Conservation (phyloP, 768 basidiomycete genomes). For the Kwoniella dejecticola region DNA sequence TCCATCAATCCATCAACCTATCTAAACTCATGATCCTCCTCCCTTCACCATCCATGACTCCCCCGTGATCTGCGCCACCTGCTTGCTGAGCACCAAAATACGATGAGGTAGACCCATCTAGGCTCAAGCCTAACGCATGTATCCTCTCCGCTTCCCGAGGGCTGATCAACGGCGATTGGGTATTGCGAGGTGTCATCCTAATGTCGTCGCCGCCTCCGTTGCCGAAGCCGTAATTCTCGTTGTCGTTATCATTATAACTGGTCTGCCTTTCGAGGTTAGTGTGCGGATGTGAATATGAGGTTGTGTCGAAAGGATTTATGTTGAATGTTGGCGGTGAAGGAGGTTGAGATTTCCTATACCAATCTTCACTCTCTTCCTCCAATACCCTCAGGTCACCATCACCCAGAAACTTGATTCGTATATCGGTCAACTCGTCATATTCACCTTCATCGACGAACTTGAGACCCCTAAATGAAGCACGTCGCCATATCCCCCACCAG, state of each 20-base stretch:
- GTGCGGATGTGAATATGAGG: too few species aligned
- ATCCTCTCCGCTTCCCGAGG: not conserved
- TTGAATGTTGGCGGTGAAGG: slow-evolving; percentile 15
- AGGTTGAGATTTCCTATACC: slow-evolving; percentile 11
- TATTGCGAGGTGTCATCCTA: slow-evolving; percentile 16
- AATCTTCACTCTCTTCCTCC: slow-evolving; percentile 34
- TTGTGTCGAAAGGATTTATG: not conserved
- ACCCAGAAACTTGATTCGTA: slow-evolving; percentile 25
- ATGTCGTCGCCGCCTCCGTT: too few species aligned
- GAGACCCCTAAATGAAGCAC: slow-evolving; percentile 11
- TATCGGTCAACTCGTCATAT: slow-evolving; percentile 17
- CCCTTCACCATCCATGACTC: slow-evolving; percentile 7
- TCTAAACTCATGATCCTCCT: slow-evolving; percentile 18
- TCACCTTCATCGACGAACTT: not conserved
- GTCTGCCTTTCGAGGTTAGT: not conserved
- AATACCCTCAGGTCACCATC: slow-evolving; percentile 40
- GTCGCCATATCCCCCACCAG: slow-evolving; percentile 51
- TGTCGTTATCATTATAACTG: not conserved
- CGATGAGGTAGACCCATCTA: not conserved
- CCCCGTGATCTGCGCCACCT: not conserved
- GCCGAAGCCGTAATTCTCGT: too few species aligned
- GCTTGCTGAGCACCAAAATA: not conserved
- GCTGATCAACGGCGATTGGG: slow-evolving; percentile 2
- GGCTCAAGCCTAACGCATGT: not conserved
- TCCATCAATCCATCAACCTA: slow-evolving; percentile 7